These are phyloP conservation scores for Termitomyces sp. DNA, from an alignment of 768 basidiomycete species.

Conservation along the genomic window DNA sequence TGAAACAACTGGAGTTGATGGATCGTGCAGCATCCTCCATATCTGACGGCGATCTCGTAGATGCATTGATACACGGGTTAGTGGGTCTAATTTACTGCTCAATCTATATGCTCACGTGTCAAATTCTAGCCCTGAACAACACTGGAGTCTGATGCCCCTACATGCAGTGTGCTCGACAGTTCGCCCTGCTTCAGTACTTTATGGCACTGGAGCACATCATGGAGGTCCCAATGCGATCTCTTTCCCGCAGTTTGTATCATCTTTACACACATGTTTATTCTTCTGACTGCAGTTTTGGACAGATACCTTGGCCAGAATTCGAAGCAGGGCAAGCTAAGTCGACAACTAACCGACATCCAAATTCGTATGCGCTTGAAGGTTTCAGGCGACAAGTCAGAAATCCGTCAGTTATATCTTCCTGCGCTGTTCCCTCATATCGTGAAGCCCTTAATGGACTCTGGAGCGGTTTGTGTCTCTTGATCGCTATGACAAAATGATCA, in stretches of 20 bases:
- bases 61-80: slow-evolving; percentile 90
- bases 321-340: slow-evolving; percentile 74
- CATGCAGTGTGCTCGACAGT: slow-evolving; percentile 92
- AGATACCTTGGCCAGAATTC: slow-evolving; percentile 99
- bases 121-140: slow-evolving; percentile 72
- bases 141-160: slow-evolving; percentile 92
- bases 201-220: slow-evolving; percentile 64
- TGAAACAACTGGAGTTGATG: slow-evolving; percentile 79
- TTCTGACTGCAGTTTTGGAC: background rate
- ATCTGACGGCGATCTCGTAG: slow-evolving; percentile 92
- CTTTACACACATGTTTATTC: background rate
- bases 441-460: slow-evolving; percentile 67
- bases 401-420: slow-evolving; percentile 88
- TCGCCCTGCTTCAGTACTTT: slow-evolving; percentile 77
- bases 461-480: slow-evolving; percentile 52
- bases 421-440: slow-evolving; percentile 81
- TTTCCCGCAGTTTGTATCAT: slow-evolving; percentile 73
- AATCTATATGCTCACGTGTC: background rate
- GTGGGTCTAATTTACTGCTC: slow-evolving; percentile 10
- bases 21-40: slow-evolving; percentile 87
- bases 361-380: slow-evolving; percentile 93
- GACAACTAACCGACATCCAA: slow-evolving; percentile 86
- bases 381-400: slow-evolving; percentile 85
- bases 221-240: slow-evolving; percentile 61
- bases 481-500: background rate